Percentiles rank a stretch among this genome's conserved stretches.
Evolutionary conservation across 2,329 filamentous ascomycete species (phyloP).

Genomic region (Camillea tinctor): DNA sequence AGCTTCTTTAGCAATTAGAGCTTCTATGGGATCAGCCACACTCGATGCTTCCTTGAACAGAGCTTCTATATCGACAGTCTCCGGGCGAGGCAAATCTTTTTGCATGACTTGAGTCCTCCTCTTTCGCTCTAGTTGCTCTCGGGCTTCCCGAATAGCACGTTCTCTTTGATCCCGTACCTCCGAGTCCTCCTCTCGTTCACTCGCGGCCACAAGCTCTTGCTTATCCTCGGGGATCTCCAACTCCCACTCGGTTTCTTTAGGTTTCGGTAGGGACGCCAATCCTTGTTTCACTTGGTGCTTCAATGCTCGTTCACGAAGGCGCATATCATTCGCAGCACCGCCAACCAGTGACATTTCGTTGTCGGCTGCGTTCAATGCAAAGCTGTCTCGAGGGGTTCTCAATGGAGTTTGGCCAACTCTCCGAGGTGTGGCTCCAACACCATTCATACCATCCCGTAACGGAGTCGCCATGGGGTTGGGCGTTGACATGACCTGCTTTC

Average conservation of each 20-base stretch:
- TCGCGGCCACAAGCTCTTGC: constrained; percentile 51
- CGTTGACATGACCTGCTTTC: constrained; percentile 79
- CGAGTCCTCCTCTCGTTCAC: constrained; percentile 57
- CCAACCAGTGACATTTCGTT: constrained; percentile 64
- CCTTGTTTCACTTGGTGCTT: constrained; percentile 68
- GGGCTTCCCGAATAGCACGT: constrained; percentile 68
- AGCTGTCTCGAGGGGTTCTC: constrained; percentile 83
- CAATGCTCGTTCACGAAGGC: constrained; percentile 65
- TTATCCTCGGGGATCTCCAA: constrained; percentile 86
- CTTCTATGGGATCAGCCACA: constrained; percentile 62
- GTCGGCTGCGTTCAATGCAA: constrained; percentile 75
- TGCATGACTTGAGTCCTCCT: constrained; percentile 92
- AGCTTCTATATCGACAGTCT: constrained; percentile 66
- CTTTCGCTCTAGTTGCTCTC: constrained; percentile 74
- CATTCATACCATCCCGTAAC: constrained; percentile 62
- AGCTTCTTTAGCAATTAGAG: constrained; percentile 72
- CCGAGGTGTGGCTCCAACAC: constrained; percentile 65
- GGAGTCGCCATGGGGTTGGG: constrained; percentile 96
- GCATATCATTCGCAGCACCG: constrained; percentile 75
- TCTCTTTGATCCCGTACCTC: constrained; percentile 80
- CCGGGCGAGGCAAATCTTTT: constrained; percentile 74
- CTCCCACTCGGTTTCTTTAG: constrained; percentile 92
- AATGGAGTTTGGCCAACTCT: constrained; percentile 78
- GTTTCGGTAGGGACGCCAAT: constrained; percentile 83
- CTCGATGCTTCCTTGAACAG: constrained; percentile 63